phyloP scores from a whole-genome alignment of 2,329 filamentous ascomycete genomes.

The Aspergillus carbonarius region DNA sequence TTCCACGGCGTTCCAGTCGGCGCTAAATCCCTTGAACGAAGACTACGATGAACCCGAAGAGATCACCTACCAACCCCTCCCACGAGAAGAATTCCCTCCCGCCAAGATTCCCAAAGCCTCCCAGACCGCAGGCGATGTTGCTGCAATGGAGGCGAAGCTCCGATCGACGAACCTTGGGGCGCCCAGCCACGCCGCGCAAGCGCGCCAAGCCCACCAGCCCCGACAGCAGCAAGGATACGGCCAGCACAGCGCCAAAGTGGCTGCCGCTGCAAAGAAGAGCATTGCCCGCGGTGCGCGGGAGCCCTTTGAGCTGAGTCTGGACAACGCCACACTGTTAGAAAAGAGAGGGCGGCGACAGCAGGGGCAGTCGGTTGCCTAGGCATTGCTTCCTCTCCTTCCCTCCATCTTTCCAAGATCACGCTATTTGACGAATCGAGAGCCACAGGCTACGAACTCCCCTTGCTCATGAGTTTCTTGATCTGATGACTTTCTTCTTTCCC shows the following conservation, averaged over 20 bases:
- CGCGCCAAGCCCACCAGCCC: slow-evolving; percentile 57
- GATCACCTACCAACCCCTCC: slow-evolving; percentile 16
- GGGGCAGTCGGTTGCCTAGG: slow-evolving; percentile 29
- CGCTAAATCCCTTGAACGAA: slow-evolving; percentile 65
- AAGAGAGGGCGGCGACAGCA: slow-evolving; percentile 55
- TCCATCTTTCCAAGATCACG: slow-evolving; percentile 4
- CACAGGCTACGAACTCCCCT: slow-evolving; percentile 6
- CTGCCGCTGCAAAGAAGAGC: slow-evolving; percentile 78
- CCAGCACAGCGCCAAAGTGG: slow-evolving; percentile 81
- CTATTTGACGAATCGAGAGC: slow-evolving; percentile 1
- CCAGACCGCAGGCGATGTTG: slow-evolving; percentile 59
- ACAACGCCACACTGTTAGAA: slow-evolving; percentile 85
- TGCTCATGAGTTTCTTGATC: slow-evolving; percentile 13
- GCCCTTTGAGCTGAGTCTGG: slow-evolving; percentile 86
- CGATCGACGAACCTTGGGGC: slow-evolving; percentile 73
- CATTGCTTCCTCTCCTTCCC: not conserved
- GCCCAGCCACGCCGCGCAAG: slow-evolving; percentile 60
- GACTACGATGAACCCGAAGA: slow-evolving; percentile 62
- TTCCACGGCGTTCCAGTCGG: slow-evolving; percentile 59
- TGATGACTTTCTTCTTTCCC: not conserved
- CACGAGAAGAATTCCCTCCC: slow-evolving; percentile 43
- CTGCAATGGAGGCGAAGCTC: slow-evolving; percentile 82
- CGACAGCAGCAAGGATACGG: slow-evolving; percentile 68
- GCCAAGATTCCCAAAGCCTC: slow-evolving; percentile 66
- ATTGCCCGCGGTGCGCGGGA: slow-evolving; percentile 73